Base-by-base conservation (phyloP, 352 stramenopile genomes). In the Aphanomyces astaci region DNA sequence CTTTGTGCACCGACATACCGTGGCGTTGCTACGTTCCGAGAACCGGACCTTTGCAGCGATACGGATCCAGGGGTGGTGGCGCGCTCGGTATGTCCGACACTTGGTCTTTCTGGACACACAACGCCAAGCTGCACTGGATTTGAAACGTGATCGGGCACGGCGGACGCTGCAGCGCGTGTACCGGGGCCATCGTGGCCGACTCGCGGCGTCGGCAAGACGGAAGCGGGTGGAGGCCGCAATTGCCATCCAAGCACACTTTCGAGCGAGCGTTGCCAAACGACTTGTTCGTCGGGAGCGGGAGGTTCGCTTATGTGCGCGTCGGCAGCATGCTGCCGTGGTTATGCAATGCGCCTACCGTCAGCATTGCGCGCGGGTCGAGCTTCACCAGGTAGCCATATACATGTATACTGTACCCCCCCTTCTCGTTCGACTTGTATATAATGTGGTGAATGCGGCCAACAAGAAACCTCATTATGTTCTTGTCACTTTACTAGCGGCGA, bases 11-110 rank as follows among this genome's bases (percentile, higher is more conserved):
- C 77, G 77, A 5, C 22, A 73, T 28, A 86, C 75, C 31, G 39
- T 88, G 10, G 22, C 53, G 13, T 32, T 55, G 2, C 60, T 81
- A 32, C 73, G 51, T 0, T n/a, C 64, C 33, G 56, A 46, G n/a
- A 59, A 55, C 24, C 67, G 75, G 2, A 63, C 54, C n/a, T 49
- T 54, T 11, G 74, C 77, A 11, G 78, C 78, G 0, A 39, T n/a
- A 11, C 71, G 32, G 9, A 77, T 89, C 31, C 81, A 89, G 40
- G 62, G 66, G 2, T 70, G 64, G 15, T 87, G 77, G 30, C 76
- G 65, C 13, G 73, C 81, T 48, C 73, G 77, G 2, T 59, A 68
- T 24, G 17, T 32, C 27, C 62, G 62, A 3, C 62, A 68, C 32
- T 3, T 68, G 2, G 62, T 45, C 5, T 30, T 66, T 2, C 5